Base-by-base conservation (phyloP, 2,329 filamentous ascomycete species). In the Aspergillus unguis region DNA sequence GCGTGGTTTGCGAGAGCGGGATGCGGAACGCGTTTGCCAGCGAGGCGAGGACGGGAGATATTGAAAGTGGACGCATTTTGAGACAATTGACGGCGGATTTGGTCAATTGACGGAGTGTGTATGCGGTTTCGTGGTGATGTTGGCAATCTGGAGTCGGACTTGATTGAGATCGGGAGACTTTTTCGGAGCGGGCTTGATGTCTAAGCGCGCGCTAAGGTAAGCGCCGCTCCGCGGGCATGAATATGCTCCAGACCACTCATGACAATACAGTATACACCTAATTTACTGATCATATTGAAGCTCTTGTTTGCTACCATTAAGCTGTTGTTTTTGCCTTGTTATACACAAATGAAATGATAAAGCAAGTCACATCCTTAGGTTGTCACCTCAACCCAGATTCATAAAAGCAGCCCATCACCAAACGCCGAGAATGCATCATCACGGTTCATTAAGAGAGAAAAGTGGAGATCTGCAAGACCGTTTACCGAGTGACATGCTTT, bases 1-100 rank as follows among this genome's bases (percentile, higher is more conserved):
- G 52, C 3, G 65, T 57, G 25, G 67, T 58, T 50, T 67, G 58
- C 6, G 70, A 70, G 37, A 73, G 57, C 4, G 74, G 71, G 33
- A 76, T 73, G 44, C 66, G 69, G 63, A 78, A 76, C 36, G 71
- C 73, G 44, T 69, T 73, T 56, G 74, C 73, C 52, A 78, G 67
- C 3, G 72, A 75, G 55, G 71, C 66, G 58, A 77, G 72, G 4
- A 72, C 61, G 5, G 71, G 72, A 41, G 68, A 75, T 58, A 67
- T 40, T 50, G 59, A 59, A 35, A 54, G 56, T 27, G 45, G 41
- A 6, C 44, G 44, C 40, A 48, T 48, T 25, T n/a, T 50, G 29
- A 32, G 29, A 11, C 26, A 37, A 37, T 38, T 31, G 11, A 28
- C 44, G 2, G 7, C 9, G 10, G 6, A 5, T 6, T 1, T 40